Conservation (phyloP, 2,329 filamentous ascomycete species). For the Trichoderma atrobrunneum region DNA sequence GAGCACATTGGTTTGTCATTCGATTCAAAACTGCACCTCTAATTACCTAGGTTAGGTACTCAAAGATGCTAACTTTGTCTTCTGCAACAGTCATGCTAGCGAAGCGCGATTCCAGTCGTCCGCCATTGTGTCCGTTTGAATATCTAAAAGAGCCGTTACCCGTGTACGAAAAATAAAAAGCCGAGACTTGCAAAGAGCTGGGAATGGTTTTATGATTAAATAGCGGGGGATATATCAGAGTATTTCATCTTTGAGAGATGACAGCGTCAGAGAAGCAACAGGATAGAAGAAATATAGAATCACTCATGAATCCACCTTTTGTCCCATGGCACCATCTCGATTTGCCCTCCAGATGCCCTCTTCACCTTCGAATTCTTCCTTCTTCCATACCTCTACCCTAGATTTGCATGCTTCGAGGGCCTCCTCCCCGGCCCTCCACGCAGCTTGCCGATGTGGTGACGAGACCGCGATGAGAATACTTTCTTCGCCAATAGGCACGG, state of each 20-base stretch:
- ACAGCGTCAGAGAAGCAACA: neutral
- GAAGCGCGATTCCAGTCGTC: slow-evolving; percentile 28
- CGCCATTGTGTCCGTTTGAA: slow-evolving; percentile 39
- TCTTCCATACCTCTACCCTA: slow-evolving; percentile 92
- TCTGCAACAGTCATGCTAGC: slow-evolving; percentile 36
- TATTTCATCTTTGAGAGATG: neutral
- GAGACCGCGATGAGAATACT: slow-evolving; percentile 88
- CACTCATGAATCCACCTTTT: slow-evolving; percentile 37
- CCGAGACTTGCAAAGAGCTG: neutral
- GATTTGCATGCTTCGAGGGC: slow-evolving; percentile 83
- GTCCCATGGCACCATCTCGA: slow-evolving; percentile 64
- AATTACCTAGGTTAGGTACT: no score
- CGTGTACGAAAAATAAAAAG: slow-evolving; percentile 29
- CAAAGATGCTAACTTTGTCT: neutral
- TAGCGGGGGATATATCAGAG: neutral
- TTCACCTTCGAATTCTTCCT: slow-evolving; percentile 78
- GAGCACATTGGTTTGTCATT: slow-evolving; percentile 35
- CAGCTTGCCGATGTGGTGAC: slow-evolving; percentile 75
- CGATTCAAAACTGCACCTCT: neutral
- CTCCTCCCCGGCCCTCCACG: slow-evolving; percentile 86
- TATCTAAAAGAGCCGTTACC: slow-evolving; percentile 39
- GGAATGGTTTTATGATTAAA: neutral
- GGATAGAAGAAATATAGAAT: neutral
- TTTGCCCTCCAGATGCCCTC: slow-evolving; percentile 87
- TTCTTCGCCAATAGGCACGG: slow-evolving; percentile 87